phyloP scores from a whole-genome alignment of 2,329 filamentous ascomycete genomes.

The Corinectria fuckeliana region DNA sequence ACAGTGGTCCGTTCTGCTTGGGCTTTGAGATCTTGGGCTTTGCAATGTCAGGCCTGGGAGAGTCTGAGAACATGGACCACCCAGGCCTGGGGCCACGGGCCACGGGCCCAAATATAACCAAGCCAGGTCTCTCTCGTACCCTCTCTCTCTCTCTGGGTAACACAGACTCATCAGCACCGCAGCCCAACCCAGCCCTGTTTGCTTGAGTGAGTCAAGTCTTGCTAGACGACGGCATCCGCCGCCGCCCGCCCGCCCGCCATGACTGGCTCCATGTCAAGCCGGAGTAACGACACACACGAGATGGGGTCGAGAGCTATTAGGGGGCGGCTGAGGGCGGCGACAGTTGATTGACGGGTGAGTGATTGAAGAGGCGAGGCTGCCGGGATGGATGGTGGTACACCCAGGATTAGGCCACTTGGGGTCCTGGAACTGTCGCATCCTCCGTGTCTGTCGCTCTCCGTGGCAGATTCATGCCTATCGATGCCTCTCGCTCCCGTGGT shows the following conservation, averaged over 20 bases:
- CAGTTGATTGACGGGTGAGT: too few species aligned
- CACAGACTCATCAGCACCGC: slow-evolving; percentile 7
- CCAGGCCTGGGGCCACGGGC: background rate
- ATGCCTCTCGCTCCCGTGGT: background rate
- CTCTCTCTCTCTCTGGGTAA: slow-evolving; percentile 5
- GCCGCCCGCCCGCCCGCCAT: slow-evolving; percentile 1
- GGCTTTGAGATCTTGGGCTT: background rate
- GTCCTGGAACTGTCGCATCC: slow-evolving; percentile 11
- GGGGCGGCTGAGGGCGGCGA: background rate
- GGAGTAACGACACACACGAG: slow-evolving; percentile 12
- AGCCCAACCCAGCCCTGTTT: slow-evolving; percentile 1
- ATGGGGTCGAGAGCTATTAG: slow-evolving; percentile 3
- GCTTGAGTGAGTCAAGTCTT: slow-evolving; percentile 6
- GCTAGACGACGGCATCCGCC: slow-evolving; percentile 2
- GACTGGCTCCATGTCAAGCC: background rate
- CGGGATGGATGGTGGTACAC: slow-evolving; percentile 11
- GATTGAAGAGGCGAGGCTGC: background rate
- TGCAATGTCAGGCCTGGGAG: background rate
- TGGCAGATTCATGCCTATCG: background rate
- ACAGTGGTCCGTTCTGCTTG: background rate
- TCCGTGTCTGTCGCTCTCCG: slow-evolving; percentile 1
- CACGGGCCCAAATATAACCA: slow-evolving; percentile 14
- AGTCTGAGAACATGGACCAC: background rate
- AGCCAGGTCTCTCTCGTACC: background rate
- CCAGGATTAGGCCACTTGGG: background rate